Conservation (phyloP, 176 grass and related monocot species). For the Musa troglodytarum region DNA sequence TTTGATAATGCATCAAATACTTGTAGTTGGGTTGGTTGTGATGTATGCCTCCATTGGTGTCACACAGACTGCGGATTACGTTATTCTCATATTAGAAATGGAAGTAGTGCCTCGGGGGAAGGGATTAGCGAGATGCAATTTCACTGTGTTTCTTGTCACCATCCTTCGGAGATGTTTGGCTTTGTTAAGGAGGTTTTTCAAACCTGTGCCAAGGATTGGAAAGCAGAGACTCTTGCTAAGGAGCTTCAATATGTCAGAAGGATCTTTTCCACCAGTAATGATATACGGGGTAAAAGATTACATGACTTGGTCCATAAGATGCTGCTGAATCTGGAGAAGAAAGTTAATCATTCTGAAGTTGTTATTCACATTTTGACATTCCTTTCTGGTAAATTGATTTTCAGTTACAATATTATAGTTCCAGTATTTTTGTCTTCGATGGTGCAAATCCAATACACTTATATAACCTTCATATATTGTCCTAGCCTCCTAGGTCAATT, state of each 20-base stretch:
- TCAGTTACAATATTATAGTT: neutral
- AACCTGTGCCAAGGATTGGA: conserved; percentile 76
- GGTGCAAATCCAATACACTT: no score
- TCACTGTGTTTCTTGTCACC: conserved; percentile 62
- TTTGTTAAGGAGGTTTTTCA: conserved; percentile 91
- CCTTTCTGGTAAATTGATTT: conserved; percentile 56
- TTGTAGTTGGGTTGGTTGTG: conserved; percentile 94
- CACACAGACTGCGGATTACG: conserved; percentile 76
- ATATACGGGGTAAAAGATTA: conserved; percentile 61
- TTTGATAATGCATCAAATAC: conserved; percentile 90
- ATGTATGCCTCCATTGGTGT: conserved; percentile 93
- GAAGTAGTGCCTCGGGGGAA: conserved; percentile 30
- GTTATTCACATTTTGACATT: conserved; percentile 58
- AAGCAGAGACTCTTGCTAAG: conserved; percentile 44
- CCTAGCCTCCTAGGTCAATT: no score
- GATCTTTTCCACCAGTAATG: conserved; percentile 66
- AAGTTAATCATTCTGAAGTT: conserved; percentile 49
- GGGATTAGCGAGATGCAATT: conserved; percentile 52
- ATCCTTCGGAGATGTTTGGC: conserved; percentile 96
- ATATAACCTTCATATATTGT: no score
- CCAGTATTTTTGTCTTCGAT: no score
- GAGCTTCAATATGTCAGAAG: conserved; percentile 71
- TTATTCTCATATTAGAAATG: conserved; percentile 61
- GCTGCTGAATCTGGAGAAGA: conserved; percentile 54
- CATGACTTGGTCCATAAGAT: conserved; percentile 53